Conservation (phyloP, 2,329 filamentous ascomycete species). For the Leptographium wingfieldii region DNA sequence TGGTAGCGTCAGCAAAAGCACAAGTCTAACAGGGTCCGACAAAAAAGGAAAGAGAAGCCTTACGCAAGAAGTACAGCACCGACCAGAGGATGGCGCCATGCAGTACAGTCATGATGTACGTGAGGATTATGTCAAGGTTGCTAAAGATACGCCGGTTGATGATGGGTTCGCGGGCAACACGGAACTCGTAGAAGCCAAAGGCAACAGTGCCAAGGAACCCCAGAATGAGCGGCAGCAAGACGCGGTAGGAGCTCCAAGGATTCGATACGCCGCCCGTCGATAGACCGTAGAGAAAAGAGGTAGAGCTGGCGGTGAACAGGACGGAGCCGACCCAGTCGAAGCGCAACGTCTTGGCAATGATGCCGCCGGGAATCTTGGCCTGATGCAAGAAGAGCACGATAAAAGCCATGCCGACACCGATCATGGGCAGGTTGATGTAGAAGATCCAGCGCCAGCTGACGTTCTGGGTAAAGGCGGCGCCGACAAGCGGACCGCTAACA, state of each 20-base stretch:
- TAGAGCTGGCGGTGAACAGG: constrained; percentile 26
- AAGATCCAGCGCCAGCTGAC: constrained; percentile 26
- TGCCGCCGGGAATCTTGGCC: constrained; percentile 21
- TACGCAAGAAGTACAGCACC: constrained; percentile 36
- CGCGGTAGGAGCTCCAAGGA: constrained; percentile 26
- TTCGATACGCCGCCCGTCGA: constrained; percentile 29
- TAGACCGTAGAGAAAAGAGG: constrained; percentile 29
- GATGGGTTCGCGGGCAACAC: constrained; percentile 17
- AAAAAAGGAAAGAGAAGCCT: constrained; percentile 15
- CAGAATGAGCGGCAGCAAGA: constrained; percentile 30
- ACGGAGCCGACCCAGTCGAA: constrained; percentile 32
- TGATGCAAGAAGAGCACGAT: constrained; percentile 22
- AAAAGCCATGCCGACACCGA: constrained; percentile 14
- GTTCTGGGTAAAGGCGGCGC: constrained; percentile 13
- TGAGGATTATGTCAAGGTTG: constrained; percentile 19
- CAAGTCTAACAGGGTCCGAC: neutral
- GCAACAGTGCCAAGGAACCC: constrained; percentile 23
- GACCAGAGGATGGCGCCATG: constrained; percentile 46
- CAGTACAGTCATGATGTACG: constrained; percentile 34
- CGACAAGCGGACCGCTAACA: constrained; percentile 14
- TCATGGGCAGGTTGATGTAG: constrained; percentile 29
- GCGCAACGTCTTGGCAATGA: constrained; percentile 19
- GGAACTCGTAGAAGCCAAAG: constrained; percentile 11
- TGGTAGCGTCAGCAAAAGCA: neutral
- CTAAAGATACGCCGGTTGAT: constrained; percentile 32